A percentile compares a stretch with the other conserved stretches of the same genome.
These are phyloP conservation scores for Candida khao-thaluensis DNA, from an alignment of 805 yeast genomes.

Conservation along the genomic window DNA sequence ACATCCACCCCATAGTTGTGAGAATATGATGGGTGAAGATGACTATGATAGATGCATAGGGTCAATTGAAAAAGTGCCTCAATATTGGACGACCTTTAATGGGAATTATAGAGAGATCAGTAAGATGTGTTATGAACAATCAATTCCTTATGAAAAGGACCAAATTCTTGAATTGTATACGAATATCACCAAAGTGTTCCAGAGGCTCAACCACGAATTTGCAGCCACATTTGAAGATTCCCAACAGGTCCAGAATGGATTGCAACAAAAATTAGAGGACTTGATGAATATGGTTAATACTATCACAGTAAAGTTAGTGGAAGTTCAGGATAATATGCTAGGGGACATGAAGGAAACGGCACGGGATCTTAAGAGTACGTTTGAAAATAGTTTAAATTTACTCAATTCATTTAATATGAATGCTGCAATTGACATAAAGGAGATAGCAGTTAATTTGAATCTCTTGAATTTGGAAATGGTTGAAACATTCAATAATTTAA, in stretches of 20 bases:
- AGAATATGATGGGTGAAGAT: conserved; percentile 10
- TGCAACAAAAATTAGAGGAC: conserved; percentile 16
- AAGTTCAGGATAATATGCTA: conserved; percentile 10
- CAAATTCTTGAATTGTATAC: conserved; percentile 46
- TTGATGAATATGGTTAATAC: conserved; percentile 2
- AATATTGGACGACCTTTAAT: conserved; percentile 74
- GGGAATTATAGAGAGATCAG: conserved; percentile 60
- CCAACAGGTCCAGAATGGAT: conserved; percentile 8
- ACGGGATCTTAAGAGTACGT: conserved; percentile 5
- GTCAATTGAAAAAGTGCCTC: conserved; percentile 44
- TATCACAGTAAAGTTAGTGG: not conserved
- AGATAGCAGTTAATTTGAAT: conserved; percentile 14
- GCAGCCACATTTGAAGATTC: conserved; percentile 1
- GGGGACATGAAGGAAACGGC: conserved; percentile 8
- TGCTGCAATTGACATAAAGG: conserved; percentile 10
- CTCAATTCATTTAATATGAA: conserved; percentile 5
- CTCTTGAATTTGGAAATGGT: conserved; percentile 10
- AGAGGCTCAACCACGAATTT: conserved; percentile 8
- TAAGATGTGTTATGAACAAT: conserved; percentile 52
- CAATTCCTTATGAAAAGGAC: conserved; percentile 52
- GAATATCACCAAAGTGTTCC: conserved; percentile 41
- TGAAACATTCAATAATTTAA: not conserved
- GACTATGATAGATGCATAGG: conserved; percentile 37
- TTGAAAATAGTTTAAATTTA: conserved; percentile 7
- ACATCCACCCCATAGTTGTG: conserved; percentile 30